These are phyloP conservation scores for Platismatia glauca DNA, from an alignment of 495 filamentous ascomycete genomes.

Conservation along the genomic window DNA sequence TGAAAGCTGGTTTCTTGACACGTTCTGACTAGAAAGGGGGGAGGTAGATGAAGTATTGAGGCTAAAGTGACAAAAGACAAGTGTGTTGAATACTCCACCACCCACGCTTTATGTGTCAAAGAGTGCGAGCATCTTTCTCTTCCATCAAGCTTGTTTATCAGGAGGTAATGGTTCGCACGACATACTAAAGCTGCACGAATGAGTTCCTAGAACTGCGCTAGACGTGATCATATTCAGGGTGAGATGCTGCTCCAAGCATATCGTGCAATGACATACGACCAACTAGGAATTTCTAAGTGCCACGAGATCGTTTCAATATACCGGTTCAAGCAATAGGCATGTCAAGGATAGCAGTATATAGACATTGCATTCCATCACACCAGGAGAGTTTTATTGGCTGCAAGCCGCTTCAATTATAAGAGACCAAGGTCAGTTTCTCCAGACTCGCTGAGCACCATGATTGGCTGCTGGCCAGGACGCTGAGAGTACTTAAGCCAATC, in stretches of 20 bases:
- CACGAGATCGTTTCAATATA: background rate
- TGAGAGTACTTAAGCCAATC: too few species aligned
- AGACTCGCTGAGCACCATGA: background rate
- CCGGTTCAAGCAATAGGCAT: background rate
- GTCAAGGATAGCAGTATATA: background rate
- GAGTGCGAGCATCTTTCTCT: background rate
- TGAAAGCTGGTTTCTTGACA: background rate
- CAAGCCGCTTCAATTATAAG: background rate
- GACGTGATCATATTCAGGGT: background rate
- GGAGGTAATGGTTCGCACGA: background rate
- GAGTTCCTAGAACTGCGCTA: too few species aligned
- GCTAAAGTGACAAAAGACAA: background rate
- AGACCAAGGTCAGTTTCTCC: background rate
- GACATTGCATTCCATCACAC: background rate
- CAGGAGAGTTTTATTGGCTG: background rate
- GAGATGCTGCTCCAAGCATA: background rate
- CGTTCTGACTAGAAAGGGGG: background rate
- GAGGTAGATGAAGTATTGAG: background rate
- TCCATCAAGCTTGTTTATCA: background rate
- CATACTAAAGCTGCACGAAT: background rate
- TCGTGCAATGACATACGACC: background rate
- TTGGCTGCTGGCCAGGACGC: background rate
- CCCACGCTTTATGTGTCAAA: background rate
- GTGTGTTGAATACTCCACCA: background rate
- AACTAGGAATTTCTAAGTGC: background rate